A percentile compares a stretch with the other conserved stretches of the same genome.
Conservation (phyloP, 2,329 filamentous ascomycete genomes). For the Neofusicoccum sp. region DNA sequence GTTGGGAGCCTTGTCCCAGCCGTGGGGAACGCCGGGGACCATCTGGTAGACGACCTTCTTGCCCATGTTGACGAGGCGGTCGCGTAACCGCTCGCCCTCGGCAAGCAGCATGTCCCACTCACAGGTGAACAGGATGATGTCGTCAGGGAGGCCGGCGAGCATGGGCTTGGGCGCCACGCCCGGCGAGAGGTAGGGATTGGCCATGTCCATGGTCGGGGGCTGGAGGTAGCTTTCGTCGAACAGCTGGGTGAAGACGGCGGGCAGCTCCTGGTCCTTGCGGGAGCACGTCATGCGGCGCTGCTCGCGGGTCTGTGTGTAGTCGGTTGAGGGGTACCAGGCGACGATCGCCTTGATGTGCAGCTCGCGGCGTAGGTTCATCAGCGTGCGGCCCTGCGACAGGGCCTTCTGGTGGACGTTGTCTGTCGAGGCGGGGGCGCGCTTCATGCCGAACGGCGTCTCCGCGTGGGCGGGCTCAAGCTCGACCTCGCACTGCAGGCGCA, state of each 20-base stretch:
- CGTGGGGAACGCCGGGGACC: conserved; percentile 60
- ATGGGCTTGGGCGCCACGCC: conserved; percentile 55
- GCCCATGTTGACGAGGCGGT: conserved; percentile 53
- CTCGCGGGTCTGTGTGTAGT: conserved; percentile 60
- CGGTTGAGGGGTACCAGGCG: conserved; percentile 62
- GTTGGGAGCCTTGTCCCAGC: conserved; percentile 67
- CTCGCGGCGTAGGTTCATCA: conserved; percentile 24
- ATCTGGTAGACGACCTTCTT: conserved; percentile 61
- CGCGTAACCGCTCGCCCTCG: conserved; percentile 61
- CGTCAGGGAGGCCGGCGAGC: conserved; percentile 55
- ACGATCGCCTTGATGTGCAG: conserved; percentile 56
- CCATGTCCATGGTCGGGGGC: conserved; percentile 49
- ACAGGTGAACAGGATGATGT: conserved; percentile 62
- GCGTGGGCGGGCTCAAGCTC: conserved; percentile 27
- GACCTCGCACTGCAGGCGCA: conserved; percentile 54
- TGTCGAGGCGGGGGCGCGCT: conserved; percentile 1
- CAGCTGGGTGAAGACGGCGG: conserved; percentile 51
- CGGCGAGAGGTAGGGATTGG: conserved; percentile 59
- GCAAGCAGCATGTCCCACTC: conserved; percentile 67
- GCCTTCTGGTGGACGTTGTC: conserved; percentile 17
- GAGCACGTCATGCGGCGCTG: conserved; percentile 56
- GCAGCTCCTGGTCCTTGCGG: conserved; percentile 53
- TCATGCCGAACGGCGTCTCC: conserved; percentile 19
- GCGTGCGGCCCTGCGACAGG: conserved; percentile 9
- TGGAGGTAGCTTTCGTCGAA: conserved; percentile 53